Base-by-base conservation (phyloP, 2,329 filamentous ascomycete species). In the Penicillium sclerotigenum region DNA sequence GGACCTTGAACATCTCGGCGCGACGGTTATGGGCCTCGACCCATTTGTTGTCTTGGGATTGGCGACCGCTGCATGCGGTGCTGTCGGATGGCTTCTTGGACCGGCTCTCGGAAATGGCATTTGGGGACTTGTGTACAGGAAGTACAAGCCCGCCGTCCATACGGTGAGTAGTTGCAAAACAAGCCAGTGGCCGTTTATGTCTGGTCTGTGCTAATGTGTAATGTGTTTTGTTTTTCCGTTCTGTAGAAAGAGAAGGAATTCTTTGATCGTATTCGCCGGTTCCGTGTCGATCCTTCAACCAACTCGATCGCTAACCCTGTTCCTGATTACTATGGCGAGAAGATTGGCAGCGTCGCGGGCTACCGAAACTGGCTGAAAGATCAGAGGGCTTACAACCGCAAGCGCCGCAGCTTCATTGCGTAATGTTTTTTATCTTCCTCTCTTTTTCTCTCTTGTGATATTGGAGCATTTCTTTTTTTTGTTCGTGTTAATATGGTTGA, bases 311-410 rank as follows among this genome's bases (percentile, higher is more conserved):
- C 90, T 50, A 97, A 97, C 78, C 94, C 94, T 18, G 90, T 96
- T 1, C 92, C 93, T 41, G 94, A 99, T 73, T 99, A 96, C 77
- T 99, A 99, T 70, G 94, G 94, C 67, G 94, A 99, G 79, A 97
- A 97, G 82, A 96, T 99, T 67, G 90, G 89, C 49, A 96, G 91
- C 68, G 91, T 97, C 22, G 82, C 87, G 52, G 92, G 90, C 45
- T 99, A 97, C 75, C 82, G 94, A 68, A 87, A 91, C 73, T 99
- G 94, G 94, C 78, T 99, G 69, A 97, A 96, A 81, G 94, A 99
- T 71, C 94, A 97, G 80, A 83, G 93, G 60, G 93, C 92, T 10
- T 99, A 96, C 79, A 96, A 96, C 79, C 91, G 91, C 80, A 96
- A 95, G 84, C 87, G 85, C 73, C 70, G 73, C 42, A 75, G 66